Percentiles rank a stretch among this genome's conserved stretches.
phyloP scores from a whole-genome alignment of 768 basidiomycete species.

The Phylloporus rhodoxanthus region DNA sequence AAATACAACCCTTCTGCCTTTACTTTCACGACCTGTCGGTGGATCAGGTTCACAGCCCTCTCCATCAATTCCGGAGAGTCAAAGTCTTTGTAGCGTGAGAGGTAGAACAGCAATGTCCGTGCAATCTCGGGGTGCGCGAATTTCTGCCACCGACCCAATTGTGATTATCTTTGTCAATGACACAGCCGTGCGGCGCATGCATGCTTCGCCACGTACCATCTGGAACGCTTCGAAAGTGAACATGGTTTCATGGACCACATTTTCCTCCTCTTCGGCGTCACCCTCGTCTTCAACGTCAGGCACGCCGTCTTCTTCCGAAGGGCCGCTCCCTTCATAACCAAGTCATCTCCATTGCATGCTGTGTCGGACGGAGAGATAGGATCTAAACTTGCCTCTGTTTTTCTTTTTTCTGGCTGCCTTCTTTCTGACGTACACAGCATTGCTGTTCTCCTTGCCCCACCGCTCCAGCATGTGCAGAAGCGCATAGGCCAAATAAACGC shows the following conservation, averaged over 20 bases:
- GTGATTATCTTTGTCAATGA: constrained; percentile 16
- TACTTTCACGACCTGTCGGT: constrained; percentile 83
- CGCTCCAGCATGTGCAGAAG: constrained; percentile 87
- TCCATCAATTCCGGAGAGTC: constrained; percentile 73
- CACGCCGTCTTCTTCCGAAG: constrained; percentile 54
- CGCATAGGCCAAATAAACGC: constrained; percentile 77
- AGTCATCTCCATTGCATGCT: constrained; percentile 6
- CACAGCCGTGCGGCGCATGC: constrained; percentile 12
- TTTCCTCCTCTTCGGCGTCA: constrained; percentile 54
- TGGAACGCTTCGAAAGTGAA: constrained; percentile 93
- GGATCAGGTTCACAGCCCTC: constrained; percentile 81
- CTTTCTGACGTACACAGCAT: constrained; percentile 67
- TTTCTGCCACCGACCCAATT: constrained; percentile 48
- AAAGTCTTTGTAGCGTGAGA: constrained; percentile 82
- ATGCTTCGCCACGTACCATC: constrained; percentile 47
- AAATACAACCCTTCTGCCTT: constrained; percentile 96
- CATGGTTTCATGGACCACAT: constrained; percentile 71
- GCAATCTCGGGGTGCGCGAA: constrained; percentile 86
- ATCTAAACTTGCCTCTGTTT: constrained; percentile 39
- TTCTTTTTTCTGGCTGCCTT: constrained; percentile 50
- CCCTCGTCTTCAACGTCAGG: constrained; percentile 64
- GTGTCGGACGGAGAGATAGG: constrained; percentile 17
- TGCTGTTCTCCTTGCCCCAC: constrained; percentile 68
- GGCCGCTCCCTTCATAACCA: constrained; percentile 30
- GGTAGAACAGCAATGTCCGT: constrained; percentile 75